Evolutionary conservation across 768 basidiomycete genomes (phyloP).

Genomic region (Rhizopogon vinicolor): DNA sequence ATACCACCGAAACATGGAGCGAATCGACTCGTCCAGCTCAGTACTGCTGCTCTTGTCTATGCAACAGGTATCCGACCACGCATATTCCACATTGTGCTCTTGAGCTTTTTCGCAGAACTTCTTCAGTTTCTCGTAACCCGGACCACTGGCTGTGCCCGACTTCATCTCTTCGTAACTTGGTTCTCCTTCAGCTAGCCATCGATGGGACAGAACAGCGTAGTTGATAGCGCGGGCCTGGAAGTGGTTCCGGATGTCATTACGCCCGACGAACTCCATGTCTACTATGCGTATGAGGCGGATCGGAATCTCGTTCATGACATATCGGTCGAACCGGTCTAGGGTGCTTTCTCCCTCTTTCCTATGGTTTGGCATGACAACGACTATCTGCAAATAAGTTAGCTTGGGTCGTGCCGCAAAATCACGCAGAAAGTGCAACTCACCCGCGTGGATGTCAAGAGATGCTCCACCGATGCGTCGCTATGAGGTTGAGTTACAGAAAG

Average conservation of each 20-base stretch:
- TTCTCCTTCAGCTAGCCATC: conserved; percentile 2
- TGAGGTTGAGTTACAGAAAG: too few species aligned
- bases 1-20: conserved; percentile 14
- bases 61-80: conserved; percentile 7
- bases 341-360: too few species aligned
- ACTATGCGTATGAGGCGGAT: conserved; percentile 19
- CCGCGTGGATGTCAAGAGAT: too few species aligned
- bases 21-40: conserved; percentile 9
- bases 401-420: too few species aligned
- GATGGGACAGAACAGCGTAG: conserved; percentile 2
- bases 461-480: too few species aligned
- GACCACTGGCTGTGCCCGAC: neutral
- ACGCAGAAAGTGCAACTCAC: too few species aligned
- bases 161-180: neutral
- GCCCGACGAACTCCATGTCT: conserved; percentile 18
- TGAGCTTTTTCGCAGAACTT: too few species aligned
- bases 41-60: conserved; percentile 11
- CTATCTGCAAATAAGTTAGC: too few species aligned
- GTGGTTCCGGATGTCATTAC: conserved; percentile 11
- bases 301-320: conserved; percentile 23
- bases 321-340: conserved; percentile 8
- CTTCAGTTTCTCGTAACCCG: neutral
- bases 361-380: too few species aligned
- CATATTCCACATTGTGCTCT: too few species aligned
- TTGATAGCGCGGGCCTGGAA: conserved; percentile 3